Evolutionary conservation across 1,284 basidiomycete genomes (phyloP), one percentile per base, ranked within the genome.

Genomic region (Thecaphora thlaspeos): DNA sequence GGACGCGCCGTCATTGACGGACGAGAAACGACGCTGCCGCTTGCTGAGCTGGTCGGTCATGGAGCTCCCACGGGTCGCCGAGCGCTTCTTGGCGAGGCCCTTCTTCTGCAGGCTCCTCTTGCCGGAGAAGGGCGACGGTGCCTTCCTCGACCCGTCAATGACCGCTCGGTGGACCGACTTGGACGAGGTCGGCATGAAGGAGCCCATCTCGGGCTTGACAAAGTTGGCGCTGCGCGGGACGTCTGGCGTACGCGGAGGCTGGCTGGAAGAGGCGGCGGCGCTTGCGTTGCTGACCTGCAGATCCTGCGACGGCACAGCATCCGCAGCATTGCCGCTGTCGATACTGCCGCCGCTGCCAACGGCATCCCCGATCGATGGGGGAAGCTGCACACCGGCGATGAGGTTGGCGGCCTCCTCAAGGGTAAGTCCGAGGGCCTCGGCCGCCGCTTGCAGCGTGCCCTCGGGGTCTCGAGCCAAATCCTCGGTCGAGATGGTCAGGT

Each of bases 161-260:
- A 77, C 75, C 11, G 75, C 75, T 14, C 75, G 70, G 43, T 76
- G 74, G 2, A 75, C 64, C 12, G 71, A 68, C 47, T 73, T 73
- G 37, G 71, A 62, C 4, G 58, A 62, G 0, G 72, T 67, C 7
- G 73, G 73, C 53, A 73, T 71, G 42, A 75, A 75, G 40, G 64
- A 60, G 17, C 73, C 73, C 73, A 75, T 75, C 47, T 63, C 60
- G 9, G 72, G 72, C 22, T 68, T 71, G 36, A 44, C 46, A 19
- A 48, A 22, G 32, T 48, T 53, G 34, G 54, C 38, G 28, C 43
- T 34, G 21, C 61, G 65, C 23, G 51, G 56, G 37, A 55, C 54
- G 15, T 61, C 65, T 19, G 65, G 61, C 15, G 58, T 58, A 48
- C 52, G 54, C 14, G 62, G 55, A 34, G 32, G 11, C 32, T 34